Evolutionary conservation across 495 filamentous ascomycete genomes (phyloP), one percentile per base, ranked within the genome.

Genomic region (Polyplosphaeria fusca): DNA sequence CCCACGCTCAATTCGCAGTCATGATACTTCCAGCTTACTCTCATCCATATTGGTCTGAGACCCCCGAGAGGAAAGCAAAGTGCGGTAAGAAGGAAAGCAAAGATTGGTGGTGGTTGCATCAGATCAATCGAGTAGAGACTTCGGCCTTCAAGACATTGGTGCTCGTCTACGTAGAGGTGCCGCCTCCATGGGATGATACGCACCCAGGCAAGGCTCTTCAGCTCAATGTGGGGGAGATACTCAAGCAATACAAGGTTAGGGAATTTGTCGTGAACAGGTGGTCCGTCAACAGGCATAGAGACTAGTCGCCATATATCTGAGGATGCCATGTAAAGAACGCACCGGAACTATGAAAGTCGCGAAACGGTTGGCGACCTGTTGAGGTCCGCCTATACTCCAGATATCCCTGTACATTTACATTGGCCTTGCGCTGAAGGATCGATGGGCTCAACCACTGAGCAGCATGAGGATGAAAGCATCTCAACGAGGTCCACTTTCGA

Each of bases 41-140:
- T 1, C 75, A 93, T 56, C 66, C 80, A 0, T 86, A 86, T 63
- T 97, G 91, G 91, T 63, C 56, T 18, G 54, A 66, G 18, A 82
- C 76, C 0, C 60, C 75, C 35, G 78, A 78, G 39, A 75, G 68
- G 35, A 72, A 59, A 63, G 74, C 58, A 27, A 76, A 71, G 56
- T 75, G 76, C 23, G 71, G 75, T 47, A 72, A 66, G 52, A 76
- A 77, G 55, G 74, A 77, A 60, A 61, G 71, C 9, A 79, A 73
- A 56, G 82, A 81, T 46, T 97, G 94, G 93, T 87, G 88, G 75
- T 96, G 90, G 91, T 71, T 97, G 51, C 91, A 95, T 74, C 85
- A 87, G 37, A 79, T 95, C 35, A 95, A 95, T 65, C 83, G 93
- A 13, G 91, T 97, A n/a, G 85, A 95, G 55, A 81, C 80, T 5